These are phyloP conservation scores for Scleroderma bovista DNA, from an alignment of 768 basidiomycete species.

Conservation along the genomic window DNA sequence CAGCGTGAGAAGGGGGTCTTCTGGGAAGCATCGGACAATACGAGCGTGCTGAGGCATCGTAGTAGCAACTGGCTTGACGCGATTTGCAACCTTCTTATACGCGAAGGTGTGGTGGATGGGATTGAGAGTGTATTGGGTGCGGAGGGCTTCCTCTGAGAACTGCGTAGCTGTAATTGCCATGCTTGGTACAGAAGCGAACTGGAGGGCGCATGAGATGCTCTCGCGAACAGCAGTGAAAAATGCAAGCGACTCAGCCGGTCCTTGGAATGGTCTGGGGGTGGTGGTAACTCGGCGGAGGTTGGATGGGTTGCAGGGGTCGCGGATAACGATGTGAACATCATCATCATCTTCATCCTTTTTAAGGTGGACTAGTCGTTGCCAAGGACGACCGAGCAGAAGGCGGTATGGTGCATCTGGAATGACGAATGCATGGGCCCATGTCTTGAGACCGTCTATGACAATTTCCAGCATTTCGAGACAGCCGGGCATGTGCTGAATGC, in stretches of 20 bases:
- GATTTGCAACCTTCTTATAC: neutral
- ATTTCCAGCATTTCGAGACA: too few relatives aligned
- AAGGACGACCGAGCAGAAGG: neutral
- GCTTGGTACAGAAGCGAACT: too few relatives aligned
- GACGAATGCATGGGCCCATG: too few relatives aligned
- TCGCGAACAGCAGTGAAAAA: neutral
- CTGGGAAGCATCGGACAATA: too few relatives aligned
- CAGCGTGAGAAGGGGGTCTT: neutral
- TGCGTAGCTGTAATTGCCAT: too few relatives aligned
- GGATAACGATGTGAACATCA: neutral
- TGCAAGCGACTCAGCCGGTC: neutral
- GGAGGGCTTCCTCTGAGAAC: too few relatives aligned
- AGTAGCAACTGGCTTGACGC: too few relatives aligned
- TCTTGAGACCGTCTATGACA: too few relatives aligned
- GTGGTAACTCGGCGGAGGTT: neutral
- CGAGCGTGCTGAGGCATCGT: too few relatives aligned
- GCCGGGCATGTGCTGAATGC: too few relatives aligned
- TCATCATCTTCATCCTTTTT: neutral
- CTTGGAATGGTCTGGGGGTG: neutral
- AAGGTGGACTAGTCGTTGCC: neutral
- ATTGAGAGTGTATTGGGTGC: neutral
- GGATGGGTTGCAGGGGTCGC: neutral
- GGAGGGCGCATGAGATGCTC: neutral
- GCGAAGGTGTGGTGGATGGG: neutral
- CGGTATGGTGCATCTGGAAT: neutral